Evolutionary conservation across 2,329 filamentous ascomycete species (phyloP), one percentile per base, ranked within the genome.

Genomic region (Penicillium freii): DNA sequence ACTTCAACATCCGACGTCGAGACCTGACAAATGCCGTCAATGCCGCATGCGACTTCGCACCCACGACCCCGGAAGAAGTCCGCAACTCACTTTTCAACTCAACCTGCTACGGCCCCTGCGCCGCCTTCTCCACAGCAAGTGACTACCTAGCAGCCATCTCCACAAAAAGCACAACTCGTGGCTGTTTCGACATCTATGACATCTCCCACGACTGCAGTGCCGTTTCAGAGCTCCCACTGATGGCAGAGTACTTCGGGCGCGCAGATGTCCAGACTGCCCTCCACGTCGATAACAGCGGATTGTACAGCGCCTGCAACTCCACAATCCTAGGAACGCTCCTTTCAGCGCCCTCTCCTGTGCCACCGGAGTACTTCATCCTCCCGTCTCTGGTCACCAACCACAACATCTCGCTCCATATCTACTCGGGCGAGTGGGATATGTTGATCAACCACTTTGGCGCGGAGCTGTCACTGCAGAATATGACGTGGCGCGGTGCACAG

Each of bases 401-500:
- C 53, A 71, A 69, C 15, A 52, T 74, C 56, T 66, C 69, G 13
- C 61, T 76, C 6, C 72, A 76, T 55, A 54, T 77, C 39, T 77
- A 73, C 52, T 67, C 69, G 11, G 73, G 74, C n/a, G 66, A 74
- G 51, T 61, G 69, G 59, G 74, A 77, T 61, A 68, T 76, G 66
- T 52, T 75, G 33, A 62, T 75, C 58, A 76, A 75, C 51, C 72
- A 76, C 58, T 46, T 73, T 49, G 75, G 73, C 4, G 67, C 67
- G 9, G 70, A 76, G 45, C 55, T 76, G 5, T 65, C 62, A 5
- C 61, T 77, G 34, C 73, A 77, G 57, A 77, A 76, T 51, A 75
- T 77, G 73, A 76, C 75, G 13, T 77, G 74, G 73, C 59, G 64
- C 33, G 73, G 74, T 5, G 59, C 56, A 4, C 73, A 74, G 51